Base-by-base conservation (phyloP, 352 stramenopile genomes). In the Phytophthora tentaculata region DNA sequence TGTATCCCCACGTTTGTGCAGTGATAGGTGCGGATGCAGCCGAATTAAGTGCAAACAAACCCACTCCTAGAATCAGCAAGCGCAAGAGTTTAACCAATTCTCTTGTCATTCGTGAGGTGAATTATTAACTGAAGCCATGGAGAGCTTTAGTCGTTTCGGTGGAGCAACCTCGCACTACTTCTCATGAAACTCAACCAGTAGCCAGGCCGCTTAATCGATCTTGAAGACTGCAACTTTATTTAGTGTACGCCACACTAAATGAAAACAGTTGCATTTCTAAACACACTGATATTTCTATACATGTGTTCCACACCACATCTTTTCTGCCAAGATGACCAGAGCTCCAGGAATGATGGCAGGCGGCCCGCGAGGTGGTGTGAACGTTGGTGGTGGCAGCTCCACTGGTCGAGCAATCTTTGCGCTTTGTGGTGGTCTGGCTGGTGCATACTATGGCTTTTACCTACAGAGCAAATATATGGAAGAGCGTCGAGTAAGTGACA, bases 391-490 rank as follows among this genome's bases (percentile, higher is more conserved):
- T 37, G 81, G 83, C 28, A 92, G 86, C 56, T 92, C 84, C 22
- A 85, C 77, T 28, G 84, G 86, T 0, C 81, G 83, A 43, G 83
- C 80, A 14, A 35, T 93, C 28, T 92, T 94, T 53, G 86, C 84
- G 3, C 26, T 94, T 8, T 84, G 74, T 49, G 86, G 86, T 37
- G 84, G 86, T 50, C 72, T 94, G 29, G 80, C 74, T 13, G 86
- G 86, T 9, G 86, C 86, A 24, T 94, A 94, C 69, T 84, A 82
- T 35, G 86, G 86, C 32, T 94, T 94, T 32, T 94, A 93, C 52
- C 67, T 94, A 64, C 86, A 94, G 74, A 90, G 74, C 69, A 94
- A 93, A 65, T 92, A 87, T 62, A 84, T 94, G 44, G 86, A 94
- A 73, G 84, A 94, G 67, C 80, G 82, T 62, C 79, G 81, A 39